Evolutionary conservation across 2,329 filamentous ascomycete genomes (phyloP), one percentile per base, ranked within the genome.

Genomic region (Ampelomyces quisqualis): DNA sequence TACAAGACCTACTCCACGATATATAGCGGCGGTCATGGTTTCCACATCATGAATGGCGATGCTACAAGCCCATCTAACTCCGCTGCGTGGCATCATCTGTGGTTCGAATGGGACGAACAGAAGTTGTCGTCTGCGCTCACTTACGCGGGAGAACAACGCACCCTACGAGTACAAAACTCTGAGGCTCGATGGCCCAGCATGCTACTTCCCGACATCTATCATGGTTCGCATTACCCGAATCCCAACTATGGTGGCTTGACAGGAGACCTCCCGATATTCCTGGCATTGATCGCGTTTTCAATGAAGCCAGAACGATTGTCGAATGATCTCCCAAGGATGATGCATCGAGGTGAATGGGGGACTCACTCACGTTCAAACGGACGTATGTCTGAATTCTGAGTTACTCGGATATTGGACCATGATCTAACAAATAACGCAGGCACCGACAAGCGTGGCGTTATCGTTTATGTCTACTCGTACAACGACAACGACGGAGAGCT

Each of bases 261-360:
- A 10, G 66, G 66, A 4, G 64, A 69, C 2, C 37, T 69, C 1
- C 45, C 59, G 0, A 57, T 69, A 5, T 56, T 69, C 21, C 45
- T 68, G 1, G 59, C 53, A 1, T 39, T 69, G 1, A 23, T 67
- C 1, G 62, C 62, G 0, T 51, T 67, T 10, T 57, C 65, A 1
- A 58, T 57, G n/a, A n/a, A 24, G 2, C 30, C 18, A 3, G 18
- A 45, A 1, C 13, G 31, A 1, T 35, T 68, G 6, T 21, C 4
- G 6, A 22, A 8, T 3, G 30, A 38, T 1, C 28, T 68, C 0
- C 57, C 53, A 0, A 11, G 5, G 2, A 49, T 60, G 30, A 58
- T 66, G 27, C n/a, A 2, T 0, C 13, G 39, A 6, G 53, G 55
- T 2, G 13, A 2, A 7, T 67, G 63, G 62, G 31, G 11, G 4